Percentiles rank a stretch among this genome's conserved stretches.
phyloP scores from a whole-genome alignment of 129 eudicot genomes.

The Artemisia tridentata region DNA sequence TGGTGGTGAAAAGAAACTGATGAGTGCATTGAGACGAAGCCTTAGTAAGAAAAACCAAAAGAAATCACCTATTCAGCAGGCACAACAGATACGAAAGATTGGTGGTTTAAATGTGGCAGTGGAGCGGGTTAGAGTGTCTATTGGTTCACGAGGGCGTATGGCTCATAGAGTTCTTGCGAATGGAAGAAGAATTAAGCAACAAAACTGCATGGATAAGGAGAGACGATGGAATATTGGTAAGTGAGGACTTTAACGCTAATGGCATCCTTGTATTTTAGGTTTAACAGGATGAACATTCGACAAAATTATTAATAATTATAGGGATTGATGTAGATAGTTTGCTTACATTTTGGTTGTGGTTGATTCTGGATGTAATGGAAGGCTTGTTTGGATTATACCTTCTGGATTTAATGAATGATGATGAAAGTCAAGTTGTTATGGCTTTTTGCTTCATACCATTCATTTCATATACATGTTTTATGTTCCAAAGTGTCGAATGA shows the following conservation, averaged over 20 bases:
- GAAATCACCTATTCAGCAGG: slow-evolving; percentile 44
- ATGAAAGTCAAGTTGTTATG: too few species aligned
- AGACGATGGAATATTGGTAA: slow-evolving; percentile 84
- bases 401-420: not conserved
- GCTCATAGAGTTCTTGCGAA: slow-evolving; percentile 57
- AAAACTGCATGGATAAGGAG: slow-evolving; percentile 74
- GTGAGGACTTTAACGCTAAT: slow-evolving; percentile 18
- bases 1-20: slow-evolving; percentile 46
- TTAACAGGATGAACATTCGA: slow-evolving; percentile 8
- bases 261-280: not conserved
- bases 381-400: slow-evolving; percentile 11
- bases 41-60: slow-evolving; percentile 53
- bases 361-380: slow-evolving; percentile 18
- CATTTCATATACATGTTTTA: too few species aligned
- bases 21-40: slow-evolving; percentile 56
- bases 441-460: not conserved
- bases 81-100: slow-evolving; percentile 40
- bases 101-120: slow-evolving; percentile 68
- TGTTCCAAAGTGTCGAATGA: too few species aligned
- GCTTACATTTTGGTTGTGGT: slow-evolving; percentile 22
- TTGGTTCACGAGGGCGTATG: slow-evolving; percentile 69
- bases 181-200: slow-evolving; percentile 64
- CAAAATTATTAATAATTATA: not conserved
- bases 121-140: slow-evolving; percentile 88
- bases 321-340: slow-evolving; percentile 31